Evolutionary conservation across 116 monocot genomes (phyloP).

Genomic region (Dioscorea cayenensis): DNA sequence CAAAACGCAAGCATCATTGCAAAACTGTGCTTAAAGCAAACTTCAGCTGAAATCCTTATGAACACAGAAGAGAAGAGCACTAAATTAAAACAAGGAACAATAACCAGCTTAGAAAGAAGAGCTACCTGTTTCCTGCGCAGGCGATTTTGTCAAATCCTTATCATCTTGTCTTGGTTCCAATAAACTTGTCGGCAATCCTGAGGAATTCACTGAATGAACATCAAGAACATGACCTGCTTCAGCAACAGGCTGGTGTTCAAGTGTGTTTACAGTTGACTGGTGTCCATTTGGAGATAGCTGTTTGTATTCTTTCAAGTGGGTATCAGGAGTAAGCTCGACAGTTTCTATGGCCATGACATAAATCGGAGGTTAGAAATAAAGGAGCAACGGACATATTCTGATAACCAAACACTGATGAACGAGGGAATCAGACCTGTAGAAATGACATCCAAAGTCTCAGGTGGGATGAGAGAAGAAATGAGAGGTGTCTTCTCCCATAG

Average conservation of each 20-base stretch:
- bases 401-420: not conserved
- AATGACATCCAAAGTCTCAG: slow-evolving; percentile 1
- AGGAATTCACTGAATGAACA: not conserved
- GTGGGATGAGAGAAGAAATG: slow-evolving; percentile 6
- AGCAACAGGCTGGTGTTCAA: not conserved
- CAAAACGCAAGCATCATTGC: not conserved
- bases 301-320: not conserved
- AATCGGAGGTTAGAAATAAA: not conserved
- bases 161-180: not conserved
- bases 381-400: not conserved
- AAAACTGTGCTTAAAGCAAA: not conserved
- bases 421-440: slow-evolving; percentile 27
- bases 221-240: not conserved
- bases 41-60: not conserved
- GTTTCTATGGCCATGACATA: not conserved
- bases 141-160: not conserved
- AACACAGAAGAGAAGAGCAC: not conserved
- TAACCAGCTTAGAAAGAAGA: not conserved
- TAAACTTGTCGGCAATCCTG: not conserved
- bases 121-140: slow-evolving; percentile 4
- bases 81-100: not conserved
- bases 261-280: not conserved
- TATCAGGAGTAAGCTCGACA: not conserved
- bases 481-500: slow-evolving; percentile 42
- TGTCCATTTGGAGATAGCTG: not conserved